Evolutionary conservation across 2,329 filamentous ascomycete genomes (phyloP).

Genomic region (Colletotrichum eremochloae): DNA sequence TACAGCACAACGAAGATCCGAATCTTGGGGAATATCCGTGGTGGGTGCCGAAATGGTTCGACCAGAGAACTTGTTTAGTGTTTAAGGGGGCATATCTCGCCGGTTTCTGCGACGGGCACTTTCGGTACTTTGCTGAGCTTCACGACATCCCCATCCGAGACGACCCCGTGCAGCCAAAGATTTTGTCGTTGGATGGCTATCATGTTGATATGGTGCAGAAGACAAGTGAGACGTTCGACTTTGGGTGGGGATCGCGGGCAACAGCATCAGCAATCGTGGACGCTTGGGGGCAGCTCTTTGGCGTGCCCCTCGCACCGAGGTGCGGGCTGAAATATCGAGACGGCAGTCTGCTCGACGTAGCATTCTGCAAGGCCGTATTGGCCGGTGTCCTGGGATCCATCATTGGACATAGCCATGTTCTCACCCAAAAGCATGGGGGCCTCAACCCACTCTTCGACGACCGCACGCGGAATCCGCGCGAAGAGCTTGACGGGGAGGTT

Average conservation of each 20-base stretch:
- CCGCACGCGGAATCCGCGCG: background rate
- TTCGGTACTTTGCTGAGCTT: conserved; percentile 30
- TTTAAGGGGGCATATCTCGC: conserved; percentile 37
- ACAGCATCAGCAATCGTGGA: conserved; percentile 5
- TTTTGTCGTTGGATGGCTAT: conserved; percentile 39
- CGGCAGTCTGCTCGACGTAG: conserved; percentile 32
- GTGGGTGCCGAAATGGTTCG: conserved; percentile 43
- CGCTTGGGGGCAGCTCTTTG: conserved; percentile 20
- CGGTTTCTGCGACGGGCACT: conserved; percentile 36
- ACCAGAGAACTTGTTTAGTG: conserved; percentile 21
- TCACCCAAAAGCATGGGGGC: conserved; percentile 19
- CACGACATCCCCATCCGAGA: conserved; percentile 26
- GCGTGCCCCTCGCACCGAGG: conserved; percentile 10
- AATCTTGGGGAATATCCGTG: conserved; percentile 35
- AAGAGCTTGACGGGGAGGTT: conserved; percentile 10
- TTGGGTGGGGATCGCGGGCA: conserved; percentile 8
- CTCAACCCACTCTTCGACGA: conserved; percentile 23
- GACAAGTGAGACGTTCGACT: conserved; percentile 12
- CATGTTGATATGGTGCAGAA: conserved; percentile 29
- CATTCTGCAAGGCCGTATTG: conserved; percentile 39
- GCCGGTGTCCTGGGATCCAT: conserved; percentile 24
- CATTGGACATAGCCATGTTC: conserved; percentile 18
- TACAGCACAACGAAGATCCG: conserved; percentile 38
- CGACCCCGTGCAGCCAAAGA: conserved; percentile 15
- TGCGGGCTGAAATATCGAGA: conserved; percentile 23